Evolutionary conservation across 495 filamentous ascomycete species (phyloP).

Genomic region (Aspergillus carlsbadensis): DNA sequence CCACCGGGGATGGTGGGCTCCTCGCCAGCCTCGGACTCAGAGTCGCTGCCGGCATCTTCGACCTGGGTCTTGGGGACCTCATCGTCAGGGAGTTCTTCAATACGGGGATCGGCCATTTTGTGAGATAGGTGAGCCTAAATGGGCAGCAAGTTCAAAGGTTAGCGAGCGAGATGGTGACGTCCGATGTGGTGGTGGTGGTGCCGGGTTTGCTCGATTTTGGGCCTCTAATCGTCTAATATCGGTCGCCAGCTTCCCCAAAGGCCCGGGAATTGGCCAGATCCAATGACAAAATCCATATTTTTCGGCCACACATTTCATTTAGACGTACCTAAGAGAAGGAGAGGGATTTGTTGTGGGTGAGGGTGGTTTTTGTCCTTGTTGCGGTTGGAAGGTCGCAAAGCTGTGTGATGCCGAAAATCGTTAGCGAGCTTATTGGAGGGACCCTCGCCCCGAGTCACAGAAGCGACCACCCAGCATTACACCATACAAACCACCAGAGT

Average conservation of each 20-base stretch:
- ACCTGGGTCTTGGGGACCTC: slow-evolving; percentile 65
- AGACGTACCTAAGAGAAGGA: slow-evolving; percentile 42
- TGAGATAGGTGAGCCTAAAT: slow-evolving; percentile 33
- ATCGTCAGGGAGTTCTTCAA: slow-evolving; percentile 97
- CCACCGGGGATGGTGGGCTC: slow-evolving; percentile 77
- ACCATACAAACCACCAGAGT: slow-evolving; percentile 8
- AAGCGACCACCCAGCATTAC: slow-evolving; percentile 26
- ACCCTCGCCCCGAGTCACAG: slow-evolving; percentile 31
- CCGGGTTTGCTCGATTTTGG: slow-evolving; percentile 11
- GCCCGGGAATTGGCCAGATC: slow-evolving; percentile 27
- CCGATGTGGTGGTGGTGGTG: slow-evolving; percentile 8
- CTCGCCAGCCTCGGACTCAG: slow-evolving; percentile 72
- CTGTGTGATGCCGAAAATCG: slow-evolving; percentile 52
- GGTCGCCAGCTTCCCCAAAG: slow-evolving; percentile 31
- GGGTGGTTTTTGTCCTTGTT: slow-evolving; percentile 42
- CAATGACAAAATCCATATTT: slow-evolving; percentile 26
- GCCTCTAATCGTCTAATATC: slow-evolving; percentile 16
- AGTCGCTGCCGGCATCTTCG: slow-evolving; percentile 79
- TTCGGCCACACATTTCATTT: slow-evolving; percentile 14
- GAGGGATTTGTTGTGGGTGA: slow-evolving; percentile 38
- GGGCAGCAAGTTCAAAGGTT: slow-evolving; percentile 22
- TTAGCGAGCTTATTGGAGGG: slow-evolving; percentile 45
- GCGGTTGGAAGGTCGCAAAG: slow-evolving; percentile 40
- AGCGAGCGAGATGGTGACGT: slow-evolving; percentile 17
- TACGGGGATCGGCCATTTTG: slow-evolving; percentile 94